These are phyloP conservation scores for Seminavis robusta DNA, from an alignment of 108 stramenopile species.

Conservation along the genomic window DNA sequence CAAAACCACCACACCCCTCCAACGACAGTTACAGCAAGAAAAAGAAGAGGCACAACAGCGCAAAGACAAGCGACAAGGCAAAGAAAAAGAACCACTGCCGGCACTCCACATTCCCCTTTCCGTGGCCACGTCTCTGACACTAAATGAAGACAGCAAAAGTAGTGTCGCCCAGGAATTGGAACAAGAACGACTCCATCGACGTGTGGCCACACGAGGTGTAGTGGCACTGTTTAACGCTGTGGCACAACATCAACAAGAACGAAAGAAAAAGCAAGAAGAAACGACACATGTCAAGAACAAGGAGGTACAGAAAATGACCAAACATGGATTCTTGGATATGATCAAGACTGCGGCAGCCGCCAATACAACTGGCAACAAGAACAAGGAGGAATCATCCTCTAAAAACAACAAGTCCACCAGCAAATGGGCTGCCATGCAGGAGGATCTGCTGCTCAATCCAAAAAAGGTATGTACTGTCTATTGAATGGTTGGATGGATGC, in stretches of 20 bases:
- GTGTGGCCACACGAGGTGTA: constrained; percentile 87
- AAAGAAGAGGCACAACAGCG: constrained; percentile 48
- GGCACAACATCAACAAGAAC: constrained; percentile 66
- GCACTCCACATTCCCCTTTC: constrained; percentile 71
- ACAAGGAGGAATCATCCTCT: constrained; percentile 1
- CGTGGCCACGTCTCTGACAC: constrained; percentile 46
- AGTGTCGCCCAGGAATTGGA: constrained; percentile 62
- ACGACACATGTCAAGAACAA: constrained; percentile 6
- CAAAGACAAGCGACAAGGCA: constrained; percentile 48
- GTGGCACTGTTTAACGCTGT: constrained; percentile 90
- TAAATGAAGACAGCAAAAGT: constrained; percentile 9
- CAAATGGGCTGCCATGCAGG: constrained; percentile 80
- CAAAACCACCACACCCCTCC: constrained; percentile 82
- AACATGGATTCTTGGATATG: constrained; percentile 79
- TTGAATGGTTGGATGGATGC: no score
- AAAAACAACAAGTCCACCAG: constrained; percentile 14
- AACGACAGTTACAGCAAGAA: constrained; percentile 60
- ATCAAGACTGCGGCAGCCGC: constrained; percentile 57
- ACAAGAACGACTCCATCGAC: constrained; percentile 73
- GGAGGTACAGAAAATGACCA: constrained; percentile 35
- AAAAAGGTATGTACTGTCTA: constrained; percentile 51
- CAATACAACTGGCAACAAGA: background rate
- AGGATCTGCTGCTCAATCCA: constrained; percentile 76
- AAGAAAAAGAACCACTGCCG: constrained; percentile 53
- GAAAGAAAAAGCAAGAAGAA: constrained; percentile 27